Percentiles rank a stretch among this genome's conserved stretches.
Evolutionary conservation across 345 rosid genomes (phyloP).

Genomic region (Barbarea vulgaris): DNA sequence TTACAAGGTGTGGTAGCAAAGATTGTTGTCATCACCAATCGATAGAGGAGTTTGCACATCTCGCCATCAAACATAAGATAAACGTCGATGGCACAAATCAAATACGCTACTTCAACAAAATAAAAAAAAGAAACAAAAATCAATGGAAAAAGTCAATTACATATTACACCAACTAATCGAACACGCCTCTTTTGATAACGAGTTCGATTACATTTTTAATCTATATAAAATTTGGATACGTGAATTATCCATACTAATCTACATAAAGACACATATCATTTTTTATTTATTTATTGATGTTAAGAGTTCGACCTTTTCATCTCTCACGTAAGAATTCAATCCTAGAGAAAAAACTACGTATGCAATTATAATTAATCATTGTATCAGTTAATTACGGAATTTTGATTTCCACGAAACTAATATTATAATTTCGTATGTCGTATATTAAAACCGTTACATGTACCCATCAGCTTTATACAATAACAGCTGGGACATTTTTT

Average conservation of each 20-base stretch:
- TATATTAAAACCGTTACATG: background rate
- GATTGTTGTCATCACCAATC: background rate
- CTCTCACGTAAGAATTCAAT: background rate
- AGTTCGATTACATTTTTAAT: background rate
- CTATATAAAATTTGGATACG: background rate
- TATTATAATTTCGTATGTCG: background rate
- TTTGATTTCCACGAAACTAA: background rate
- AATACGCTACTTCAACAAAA: background rate
- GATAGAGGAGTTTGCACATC: no score
- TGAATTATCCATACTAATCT: background rate
- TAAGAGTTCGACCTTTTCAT: background rate
- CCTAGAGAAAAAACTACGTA: background rate
- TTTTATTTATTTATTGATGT: no score
- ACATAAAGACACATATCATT: background rate
- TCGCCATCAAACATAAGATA: background rate
- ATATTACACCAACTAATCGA: background rate
- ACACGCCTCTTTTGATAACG: background rate
- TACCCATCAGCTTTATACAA: constrained; percentile 20
- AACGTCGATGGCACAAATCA: background rate
- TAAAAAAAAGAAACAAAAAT: no score
- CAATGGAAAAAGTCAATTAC: background rate
- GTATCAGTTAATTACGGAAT: background rate
- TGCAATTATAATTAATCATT: no score
- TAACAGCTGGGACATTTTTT: constrained; percentile 10
- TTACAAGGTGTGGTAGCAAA: background rate